These are phyloP conservation scores for Apiospora saccharicola DNA, from an alignment of 2,329 filamentous ascomycete genomes.

Conservation along the genomic window DNA sequence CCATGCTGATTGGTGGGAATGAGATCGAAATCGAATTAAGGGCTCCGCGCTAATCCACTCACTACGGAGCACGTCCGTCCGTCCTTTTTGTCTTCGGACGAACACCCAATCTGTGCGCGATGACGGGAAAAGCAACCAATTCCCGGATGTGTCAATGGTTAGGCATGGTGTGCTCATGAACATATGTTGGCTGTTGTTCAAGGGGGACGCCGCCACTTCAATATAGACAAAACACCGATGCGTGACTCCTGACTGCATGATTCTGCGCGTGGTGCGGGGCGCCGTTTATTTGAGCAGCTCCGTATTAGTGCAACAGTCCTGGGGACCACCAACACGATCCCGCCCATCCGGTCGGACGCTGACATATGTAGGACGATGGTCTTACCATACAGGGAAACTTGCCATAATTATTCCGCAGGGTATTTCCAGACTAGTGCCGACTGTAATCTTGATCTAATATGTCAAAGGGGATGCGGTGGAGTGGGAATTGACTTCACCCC, in stretches of 20 bases:
- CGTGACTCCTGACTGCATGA: background rate
- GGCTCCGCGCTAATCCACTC: background rate
- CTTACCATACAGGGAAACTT: background rate
- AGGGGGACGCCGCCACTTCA: background rate
- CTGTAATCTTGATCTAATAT: conserved; percentile 11
- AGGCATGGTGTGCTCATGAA: background rate
- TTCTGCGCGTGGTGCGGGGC: background rate
- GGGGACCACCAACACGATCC: background rate
- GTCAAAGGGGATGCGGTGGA: background rate
- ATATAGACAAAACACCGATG: background rate
- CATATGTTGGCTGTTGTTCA: background rate
- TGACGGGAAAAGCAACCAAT: background rate
- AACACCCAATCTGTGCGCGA: background rate
- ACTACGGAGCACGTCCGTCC: background rate
- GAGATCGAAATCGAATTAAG: background rate
- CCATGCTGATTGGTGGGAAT: conserved; percentile 14
- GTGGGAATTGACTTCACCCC: background rate
- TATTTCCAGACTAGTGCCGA: background rate
- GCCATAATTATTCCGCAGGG: background rate
- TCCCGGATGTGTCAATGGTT: background rate
- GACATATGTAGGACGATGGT: conserved; percentile 8
- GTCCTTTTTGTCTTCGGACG: background rate
- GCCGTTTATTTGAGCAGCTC: background rate
- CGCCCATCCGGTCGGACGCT: background rate
- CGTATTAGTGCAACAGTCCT: background rate